Base-by-base conservation (phyloP, 768 basidiomycete genomes). In the Boletellus emodensis region DNA sequence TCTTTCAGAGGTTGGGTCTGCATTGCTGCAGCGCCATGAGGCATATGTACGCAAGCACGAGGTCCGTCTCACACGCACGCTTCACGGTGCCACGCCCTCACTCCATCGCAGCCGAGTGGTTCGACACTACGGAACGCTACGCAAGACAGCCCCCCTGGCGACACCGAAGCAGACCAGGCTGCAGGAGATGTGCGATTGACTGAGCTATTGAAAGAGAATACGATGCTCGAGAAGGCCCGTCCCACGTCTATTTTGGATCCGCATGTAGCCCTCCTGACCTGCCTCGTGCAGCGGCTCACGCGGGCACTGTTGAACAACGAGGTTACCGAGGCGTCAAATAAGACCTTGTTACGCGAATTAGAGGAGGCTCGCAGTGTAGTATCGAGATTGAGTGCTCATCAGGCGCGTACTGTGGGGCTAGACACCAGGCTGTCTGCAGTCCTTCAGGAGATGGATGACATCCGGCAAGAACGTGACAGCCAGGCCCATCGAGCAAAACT, bases 281-380 rank as follows among this genome's bases (percentile, higher is more conserved):
- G 17, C 34, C 38, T 49, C 41, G 40, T 49, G 35, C 51, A 94
- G 90, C 81, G 85, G 32, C 74, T 93, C 32, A 84, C 83, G 7
- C 87, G 90, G 63, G 85, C 89, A 15, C 71, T 90, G 15, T 74
- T 90, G 38, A 87, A 91, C 63, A 87, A 79, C 46, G 93, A 95
- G 68, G 78, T 90, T 32, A 77, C 84, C 1, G 93, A 95, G 58
- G 75, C 80, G 2, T 86, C 90, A 10, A 89, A 83, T 61, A 87
- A 88, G 63, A 78, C 80, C 6, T 72, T 89, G 12, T 66, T 87
- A 24, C 77, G 83, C 37, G 87, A 93, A 58, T 74, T 94, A 30
- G 83, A 90, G 47, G 87, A 87, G 48, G 82, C 87, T 15, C 80
- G 83, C 51, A 72, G 75, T 17, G 76, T 79, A 17, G 80, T 92